phyloP scores from a whole-genome alignment of 805 yeast species.

The Candida endomychidarum region DNA sequence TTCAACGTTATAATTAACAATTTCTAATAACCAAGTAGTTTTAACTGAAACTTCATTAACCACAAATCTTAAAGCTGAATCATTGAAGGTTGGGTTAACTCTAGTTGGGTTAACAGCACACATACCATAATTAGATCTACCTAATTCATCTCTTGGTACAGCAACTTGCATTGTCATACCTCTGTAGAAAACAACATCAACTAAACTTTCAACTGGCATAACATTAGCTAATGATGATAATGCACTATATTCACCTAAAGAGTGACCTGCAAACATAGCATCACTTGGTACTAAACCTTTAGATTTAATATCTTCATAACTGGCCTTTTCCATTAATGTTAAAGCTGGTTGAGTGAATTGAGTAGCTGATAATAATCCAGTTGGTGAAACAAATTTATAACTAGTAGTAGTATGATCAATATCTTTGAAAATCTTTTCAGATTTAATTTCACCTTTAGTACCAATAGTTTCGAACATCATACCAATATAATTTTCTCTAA shows the following conservation, averaged over 20 bases:
- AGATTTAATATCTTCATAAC: slow-evolving; percentile 94
- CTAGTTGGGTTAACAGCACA: slow-evolving; percentile 97
- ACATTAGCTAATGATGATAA: slow-evolving; percentile 96
- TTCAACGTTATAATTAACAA: slow-evolving; percentile 97
- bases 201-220: slow-evolving; percentile 96
- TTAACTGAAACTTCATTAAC: slow-evolving; percentile 81
- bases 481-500: slow-evolving; percentile 89
- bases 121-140: slow-evolving; percentile 99
- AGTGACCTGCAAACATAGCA: slow-evolving; percentile 97
- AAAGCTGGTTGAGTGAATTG: slow-evolving; percentile 99
- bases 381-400: slow-evolving; percentile 86
- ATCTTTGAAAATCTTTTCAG: slow-evolving; percentile 94
- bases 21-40: slow-evolving; percentile 94
- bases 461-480: slow-evolving; percentile 97
- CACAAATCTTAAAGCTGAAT: slow-evolving; percentile 91
- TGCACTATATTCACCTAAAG: slow-evolving; percentile 98
- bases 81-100: slow-evolving; percentile 82
- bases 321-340: slow-evolving; percentile 98
- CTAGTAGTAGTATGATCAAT: slow-evolving; percentile 80
- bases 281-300: slow-evolving; percentile 94
- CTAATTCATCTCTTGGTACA: slow-evolving; percentile 92
- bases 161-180: slow-evolving; percentile 99
- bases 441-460: slow-evolving; percentile 75
- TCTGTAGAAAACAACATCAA: slow-evolving; percentile 97
- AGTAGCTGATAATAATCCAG: slow-evolving; percentile 95